A percentile compares a stretch with the other conserved stretches of the same genome.
Conservation (phyloP, 257 asterid species). For the Apocynum venetum region DNA sequence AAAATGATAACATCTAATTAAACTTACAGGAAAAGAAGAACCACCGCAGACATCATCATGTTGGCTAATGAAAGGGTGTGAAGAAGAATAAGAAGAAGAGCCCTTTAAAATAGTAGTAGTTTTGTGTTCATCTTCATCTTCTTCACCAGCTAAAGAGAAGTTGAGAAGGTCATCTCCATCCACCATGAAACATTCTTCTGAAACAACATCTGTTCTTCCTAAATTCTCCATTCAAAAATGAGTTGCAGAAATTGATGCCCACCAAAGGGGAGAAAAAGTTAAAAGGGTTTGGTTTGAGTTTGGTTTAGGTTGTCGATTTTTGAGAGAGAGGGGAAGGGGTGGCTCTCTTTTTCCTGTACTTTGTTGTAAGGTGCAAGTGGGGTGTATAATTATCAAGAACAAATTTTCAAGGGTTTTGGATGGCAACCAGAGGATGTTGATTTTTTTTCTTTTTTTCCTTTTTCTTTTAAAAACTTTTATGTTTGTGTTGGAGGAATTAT, state of each 20-base stretch:
- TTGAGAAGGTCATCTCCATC: slow-evolving; percentile 66
- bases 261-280: background rate
- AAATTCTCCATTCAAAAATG: slow-evolving; percentile 41
- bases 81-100: slow-evolving; percentile 20
- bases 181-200: slow-evolving; percentile 34
- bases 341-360: slow-evolving; percentile 20
- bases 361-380: slow-evolving; percentile 9
- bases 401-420: slow-evolving; percentile 15
- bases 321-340: background rate
- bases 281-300: slow-evolving; percentile 17
- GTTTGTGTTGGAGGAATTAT: background rate
- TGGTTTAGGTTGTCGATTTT: slow-evolving; percentile 8
- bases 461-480: background rate
- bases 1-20: slow-evolving; percentile 4
- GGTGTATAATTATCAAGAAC: slow-evolving; percentile 22
- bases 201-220: slow-evolving; percentile 20
- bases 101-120: background rate
- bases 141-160: slow-evolving; percentile 59
- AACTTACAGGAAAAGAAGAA: slow-evolving; percentile 32
- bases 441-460: background rate
- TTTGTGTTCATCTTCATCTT: slow-evolving; percentile 21
- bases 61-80: slow-evolving; percentile 18
- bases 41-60: slow-evolving; percentile 20
- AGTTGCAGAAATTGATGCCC: background rate
- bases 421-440: slow-evolving; percentile 24